A percentile compares a stretch with the other conserved stretches of the same genome.
These are phyloP conservation scores for Laguncularia racemosa DNA, from an alignment of 345 rosid species.

Conservation along the genomic window DNA sequence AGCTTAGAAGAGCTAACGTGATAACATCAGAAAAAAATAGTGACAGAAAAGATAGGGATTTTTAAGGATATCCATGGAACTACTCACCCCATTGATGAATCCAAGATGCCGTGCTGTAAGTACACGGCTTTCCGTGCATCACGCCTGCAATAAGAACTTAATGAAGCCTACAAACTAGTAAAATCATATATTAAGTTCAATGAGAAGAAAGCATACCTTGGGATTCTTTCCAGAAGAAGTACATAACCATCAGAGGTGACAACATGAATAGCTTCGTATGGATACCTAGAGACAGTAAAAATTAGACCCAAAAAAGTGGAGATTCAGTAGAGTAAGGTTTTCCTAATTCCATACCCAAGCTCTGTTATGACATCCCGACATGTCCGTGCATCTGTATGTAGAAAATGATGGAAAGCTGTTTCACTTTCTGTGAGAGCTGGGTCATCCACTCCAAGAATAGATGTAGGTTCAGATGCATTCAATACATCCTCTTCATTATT, in stretches of 20 bases:
- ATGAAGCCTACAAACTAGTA: conserved; percentile 9
- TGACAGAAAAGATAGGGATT: too few relatives aligned
- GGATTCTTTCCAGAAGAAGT: conserved; percentile 90
- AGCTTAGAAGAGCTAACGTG: too few relatives aligned
- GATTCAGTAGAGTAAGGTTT: neutral
- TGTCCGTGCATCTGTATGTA: conserved; percentile 93
- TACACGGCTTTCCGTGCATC: conserved; percentile 86
- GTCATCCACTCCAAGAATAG: conserved; percentile 53
- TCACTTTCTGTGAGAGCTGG: conserved; percentile 49
- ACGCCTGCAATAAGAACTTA: conserved; percentile 43
- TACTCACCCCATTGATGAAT: conserved; percentile 95
- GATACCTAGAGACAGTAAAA: conserved; percentile 50
- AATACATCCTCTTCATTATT: conserved; percentile 1
- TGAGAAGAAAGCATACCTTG: conserved; percentile 41
- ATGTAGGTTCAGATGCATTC: conserved; percentile 34
- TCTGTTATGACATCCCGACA: conserved; percentile 93
- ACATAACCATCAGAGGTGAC: conserved; percentile 91
- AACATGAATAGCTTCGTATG: conserved; percentile 90
- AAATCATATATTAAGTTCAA: neutral
- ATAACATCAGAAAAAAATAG: too few relatives aligned
- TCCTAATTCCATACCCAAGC: conserved; percentile 56
- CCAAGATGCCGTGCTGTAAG: conserved; percentile 89
- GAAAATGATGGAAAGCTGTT: conserved; percentile 39
- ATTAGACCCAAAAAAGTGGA: neutral
- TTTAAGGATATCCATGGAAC: too few relatives aligned